Percentiles rank a stretch among this genome's conserved stretches.
Evolutionary conservation across 495 filamentous ascomycete genomes (phyloP).

Genomic region (Choiromyces venosus): DNA sequence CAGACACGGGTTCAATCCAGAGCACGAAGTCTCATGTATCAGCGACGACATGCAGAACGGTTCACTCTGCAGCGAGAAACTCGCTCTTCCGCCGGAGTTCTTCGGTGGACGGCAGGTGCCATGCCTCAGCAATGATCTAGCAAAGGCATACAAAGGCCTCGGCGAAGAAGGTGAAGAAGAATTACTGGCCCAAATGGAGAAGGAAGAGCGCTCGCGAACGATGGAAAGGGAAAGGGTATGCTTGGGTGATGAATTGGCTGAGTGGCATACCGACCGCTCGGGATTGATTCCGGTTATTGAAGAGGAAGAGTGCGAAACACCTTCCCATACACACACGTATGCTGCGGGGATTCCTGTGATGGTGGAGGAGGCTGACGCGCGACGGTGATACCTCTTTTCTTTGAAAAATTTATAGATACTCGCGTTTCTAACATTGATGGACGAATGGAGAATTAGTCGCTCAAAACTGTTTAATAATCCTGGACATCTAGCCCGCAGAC

Average conservation of each 20-base stretch:
- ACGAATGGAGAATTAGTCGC: background rate
- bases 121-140: background rate
- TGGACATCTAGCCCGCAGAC: background rate
- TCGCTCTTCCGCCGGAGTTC: background rate
- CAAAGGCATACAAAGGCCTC: background rate
- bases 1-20: background rate
- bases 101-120: background rate
- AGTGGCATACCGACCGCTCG: background rate
- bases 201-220: background rate
- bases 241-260: background rate
- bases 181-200: background rate
- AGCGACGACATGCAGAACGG: background rate
- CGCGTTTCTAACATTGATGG: background rate
- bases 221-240: background rate
- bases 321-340: background rate
- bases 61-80: background rate
- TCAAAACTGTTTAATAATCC: background rate
- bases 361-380: background rate
- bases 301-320: background rate
- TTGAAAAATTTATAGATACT: background rate
- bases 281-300: background rate
- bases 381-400: background rate
- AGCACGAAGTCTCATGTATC: background rate
- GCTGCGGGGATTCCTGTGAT: background rate
- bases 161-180: background rate